phyloP scores from a whole-genome alignment of 75 land plant genomes.

The Isoetes taiwanensis region DNA sequence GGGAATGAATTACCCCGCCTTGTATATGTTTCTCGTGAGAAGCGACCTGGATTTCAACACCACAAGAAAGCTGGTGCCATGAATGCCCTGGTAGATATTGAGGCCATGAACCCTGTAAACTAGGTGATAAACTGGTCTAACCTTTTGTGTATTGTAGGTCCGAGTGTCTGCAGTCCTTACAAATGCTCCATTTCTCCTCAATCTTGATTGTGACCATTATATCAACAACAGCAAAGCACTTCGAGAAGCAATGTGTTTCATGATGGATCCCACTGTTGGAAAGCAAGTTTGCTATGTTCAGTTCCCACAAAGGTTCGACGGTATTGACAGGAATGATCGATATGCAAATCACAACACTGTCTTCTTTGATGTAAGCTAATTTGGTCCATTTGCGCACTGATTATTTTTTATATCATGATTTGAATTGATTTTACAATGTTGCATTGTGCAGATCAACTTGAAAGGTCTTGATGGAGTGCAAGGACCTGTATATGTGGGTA shows the following conservation, averaged over 20 bases:
- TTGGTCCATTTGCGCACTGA: background rate
- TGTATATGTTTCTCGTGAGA: conserved; percentile 83
- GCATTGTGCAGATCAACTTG: conserved; percentile 50
- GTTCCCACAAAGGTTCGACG: conserved; percentile 77
- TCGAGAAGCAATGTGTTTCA: conserved; percentile 75
- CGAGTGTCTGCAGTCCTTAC: conserved; percentile 77
- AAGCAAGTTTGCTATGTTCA: conserved; percentile 73
- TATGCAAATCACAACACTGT: conserved; percentile 82
- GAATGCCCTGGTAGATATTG: conserved; percentile 66
- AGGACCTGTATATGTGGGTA: conserved; percentile 92
- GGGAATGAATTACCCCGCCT: conserved; percentile 71
- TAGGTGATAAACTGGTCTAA: background rate
- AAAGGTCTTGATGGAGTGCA: conserved; percentile 87
- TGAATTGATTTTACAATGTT: background rate
- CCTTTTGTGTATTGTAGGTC: conserved; percentile 43
- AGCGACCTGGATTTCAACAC: conserved; percentile 80
- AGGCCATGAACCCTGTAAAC: background rate
- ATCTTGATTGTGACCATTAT: conserved; percentile 82
- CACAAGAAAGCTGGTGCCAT: conserved; percentile 90
- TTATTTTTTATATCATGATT: conserved; percentile 7
- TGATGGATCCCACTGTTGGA: conserved; percentile 71
- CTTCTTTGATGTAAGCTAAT: conserved; percentile 66
- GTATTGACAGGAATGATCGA: conserved; percentile 73
- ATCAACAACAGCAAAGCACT: conserved; percentile 81
- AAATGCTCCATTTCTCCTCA: conserved; percentile 60